phyloP scores from a whole-genome alignment of 352 stramenopile genomes.

The Bremia lactucae region DNA sequence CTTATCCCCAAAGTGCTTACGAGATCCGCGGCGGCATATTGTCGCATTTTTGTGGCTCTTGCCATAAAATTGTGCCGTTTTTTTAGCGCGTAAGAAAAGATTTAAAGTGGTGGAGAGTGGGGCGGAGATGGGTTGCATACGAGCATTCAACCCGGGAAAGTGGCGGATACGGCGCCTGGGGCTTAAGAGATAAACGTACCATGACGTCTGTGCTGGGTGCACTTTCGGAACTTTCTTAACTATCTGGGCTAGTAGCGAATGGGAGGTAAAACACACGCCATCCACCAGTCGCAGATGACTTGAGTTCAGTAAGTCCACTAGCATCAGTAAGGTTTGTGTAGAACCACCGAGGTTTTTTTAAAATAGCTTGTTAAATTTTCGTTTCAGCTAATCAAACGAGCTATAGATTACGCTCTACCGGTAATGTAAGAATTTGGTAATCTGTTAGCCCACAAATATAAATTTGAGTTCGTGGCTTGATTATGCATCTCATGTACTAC shows the following conservation, averaged over 20 bases:
- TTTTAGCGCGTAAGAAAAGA: neutral
- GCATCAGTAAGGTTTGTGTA: conserved; percentile 22
- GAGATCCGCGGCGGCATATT: no score
- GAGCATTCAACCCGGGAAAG: neutral
- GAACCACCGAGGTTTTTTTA: neutral
- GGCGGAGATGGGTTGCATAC: neutral
- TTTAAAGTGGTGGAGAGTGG: conserved; percentile 2
- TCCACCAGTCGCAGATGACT: conserved; percentile 29
- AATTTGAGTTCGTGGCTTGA: no score
- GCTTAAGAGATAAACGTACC: conserved; percentile 19
- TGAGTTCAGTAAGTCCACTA: neutral
- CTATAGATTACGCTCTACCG: neutral
- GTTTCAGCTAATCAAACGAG: neutral
- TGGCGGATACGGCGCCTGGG: neutral
- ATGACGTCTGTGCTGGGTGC: conserved; percentile 18
- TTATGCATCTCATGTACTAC: conserved; percentile 99
- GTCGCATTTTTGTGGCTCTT: no score
- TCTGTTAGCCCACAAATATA: neutral
- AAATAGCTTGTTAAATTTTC: neutral
- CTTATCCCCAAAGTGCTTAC: no score
- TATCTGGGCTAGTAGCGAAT: conserved; percentile 22
- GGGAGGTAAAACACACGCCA: conserved; percentile 30
- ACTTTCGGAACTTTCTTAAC: conserved; percentile 29
- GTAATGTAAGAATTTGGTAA: no score
- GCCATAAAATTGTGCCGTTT: no score